These are phyloP conservation scores for Calonectria pseudoturangicola DNA, from an alignment of 2,329 filamentous ascomycete genomes.

Conservation along the genomic window DNA sequence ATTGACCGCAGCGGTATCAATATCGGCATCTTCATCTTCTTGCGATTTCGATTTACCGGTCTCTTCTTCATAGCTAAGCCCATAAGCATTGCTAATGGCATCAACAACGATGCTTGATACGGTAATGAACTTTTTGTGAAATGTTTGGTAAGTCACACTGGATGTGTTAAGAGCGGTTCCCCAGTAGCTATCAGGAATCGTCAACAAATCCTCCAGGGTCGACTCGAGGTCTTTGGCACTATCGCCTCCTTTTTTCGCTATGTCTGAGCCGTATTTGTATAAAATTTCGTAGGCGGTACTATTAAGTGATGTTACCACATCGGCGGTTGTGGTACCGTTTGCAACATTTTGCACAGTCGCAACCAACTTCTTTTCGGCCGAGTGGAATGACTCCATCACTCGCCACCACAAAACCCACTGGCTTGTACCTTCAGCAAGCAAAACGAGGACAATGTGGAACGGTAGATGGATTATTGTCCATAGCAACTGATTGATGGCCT, in stretches of 20 bases:
- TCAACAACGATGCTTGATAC: conserved; percentile 27
- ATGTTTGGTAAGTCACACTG: neutral
- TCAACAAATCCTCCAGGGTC: neutral
- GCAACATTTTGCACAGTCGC: neutral
- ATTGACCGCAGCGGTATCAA: conserved; percentile 8
- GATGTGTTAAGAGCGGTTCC: neutral
- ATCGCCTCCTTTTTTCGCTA: conserved; percentile 16
- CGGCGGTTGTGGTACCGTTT: neutral
- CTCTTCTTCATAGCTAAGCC: neutral
- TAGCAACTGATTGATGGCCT: conserved; percentile 4
- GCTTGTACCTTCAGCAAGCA: conserved; percentile 33
- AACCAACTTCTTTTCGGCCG: conserved; percentile 18
- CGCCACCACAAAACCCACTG: conserved; percentile 39
- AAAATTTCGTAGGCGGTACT: conserved; percentile 1
- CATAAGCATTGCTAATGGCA: conserved; percentile 31
- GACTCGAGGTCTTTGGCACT: neutral
- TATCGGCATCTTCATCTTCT: neutral
- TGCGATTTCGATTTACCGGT: neutral
- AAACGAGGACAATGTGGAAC: conserved; percentile 30
- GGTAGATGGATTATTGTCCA: conserved; percentile 38
- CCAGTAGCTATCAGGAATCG: conserved; percentile 27
- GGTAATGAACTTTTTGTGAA: conserved; percentile 1
- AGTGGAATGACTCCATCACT: conserved; percentile 27
- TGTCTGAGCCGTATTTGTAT: conserved; percentile 20
- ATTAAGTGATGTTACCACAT: neutral